These are phyloP conservation scores for Plasmodium coatneyi DNA, from an alignment of 169 alveolate species.

Conservation along the genomic window DNA sequence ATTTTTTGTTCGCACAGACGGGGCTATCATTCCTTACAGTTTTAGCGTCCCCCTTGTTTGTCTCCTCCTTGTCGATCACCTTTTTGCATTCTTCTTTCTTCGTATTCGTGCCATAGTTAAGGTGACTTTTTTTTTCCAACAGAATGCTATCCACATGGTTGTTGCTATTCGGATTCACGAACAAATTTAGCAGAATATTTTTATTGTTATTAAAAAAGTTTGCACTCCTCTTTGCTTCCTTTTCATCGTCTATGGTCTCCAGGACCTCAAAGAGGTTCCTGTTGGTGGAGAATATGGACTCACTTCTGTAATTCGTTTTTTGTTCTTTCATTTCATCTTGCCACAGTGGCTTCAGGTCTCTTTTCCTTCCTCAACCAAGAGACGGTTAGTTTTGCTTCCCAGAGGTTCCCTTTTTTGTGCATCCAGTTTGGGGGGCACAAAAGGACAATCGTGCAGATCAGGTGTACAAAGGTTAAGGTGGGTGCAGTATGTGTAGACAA, in stretches of 20 bases:
- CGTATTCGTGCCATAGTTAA: background rate
- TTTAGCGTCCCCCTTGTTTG: background rate
- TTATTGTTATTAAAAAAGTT: slow-evolving; percentile 57
- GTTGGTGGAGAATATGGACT: slow-evolving; percentile 18
- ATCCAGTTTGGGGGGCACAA: background rate
- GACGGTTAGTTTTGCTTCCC: background rate
- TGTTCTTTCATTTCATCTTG: slow-evolving; percentile 74
- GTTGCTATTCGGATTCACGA: slow-evolving; percentile 8
- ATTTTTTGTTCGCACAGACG: slow-evolving; percentile 13
- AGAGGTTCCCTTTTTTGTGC: background rate
- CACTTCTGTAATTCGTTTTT: slow-evolving; percentile 56
- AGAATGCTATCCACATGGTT: slow-evolving; percentile 22
- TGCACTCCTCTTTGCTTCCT: slow-evolving; percentile 69
- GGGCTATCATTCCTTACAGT: background rate
- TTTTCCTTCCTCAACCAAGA: background rate
- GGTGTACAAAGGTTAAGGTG: background rate
- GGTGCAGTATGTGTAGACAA: background rate
- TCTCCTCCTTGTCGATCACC: background rate
- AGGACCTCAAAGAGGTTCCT: slow-evolving; percentile 44
- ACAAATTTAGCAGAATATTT: slow-evolving; percentile 47
- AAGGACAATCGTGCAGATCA: background rate
- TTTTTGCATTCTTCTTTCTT: slow-evolving; percentile 1
- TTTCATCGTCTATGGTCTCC: slow-evolving; percentile 57
- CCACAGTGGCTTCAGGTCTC: slow-evolving; percentile 1
- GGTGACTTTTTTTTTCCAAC: background rate